Base-by-base conservation (phyloP, 2,329 filamentous ascomycete species). In the Bipolaris zeicola region DNA sequence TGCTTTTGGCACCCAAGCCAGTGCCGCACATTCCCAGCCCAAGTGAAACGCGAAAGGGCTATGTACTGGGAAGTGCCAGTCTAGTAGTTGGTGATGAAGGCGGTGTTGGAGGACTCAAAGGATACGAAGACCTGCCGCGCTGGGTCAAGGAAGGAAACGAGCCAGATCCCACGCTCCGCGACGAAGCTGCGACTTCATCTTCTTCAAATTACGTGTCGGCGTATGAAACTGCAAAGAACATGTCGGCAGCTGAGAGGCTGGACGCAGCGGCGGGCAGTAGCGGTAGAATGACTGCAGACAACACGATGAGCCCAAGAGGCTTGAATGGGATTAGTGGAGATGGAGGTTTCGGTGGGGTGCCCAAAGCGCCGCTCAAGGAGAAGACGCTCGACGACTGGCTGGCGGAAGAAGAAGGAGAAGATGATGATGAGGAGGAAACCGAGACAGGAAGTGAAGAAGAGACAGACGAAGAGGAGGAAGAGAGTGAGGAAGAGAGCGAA, bases 361-460 rank as follows among this genome's bases (percentile, higher is more conserved):
- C 48, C 33, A 69, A 62, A 49, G 57, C 57, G 31, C 65, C 54
- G 38, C 59, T 61, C 46, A 87, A 87, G 49, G 86, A 86, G 38
- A 96, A 96, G 83, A 91, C 89, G 18, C 79, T 99, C 60, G 92
- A 98, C 78, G 92, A 96, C 73, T 98, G 95, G 93, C 81, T 98
- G 54, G 92, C 89, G 4, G 82, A 84, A 20, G 63, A 65, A 18
- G 92, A 89, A 6, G 82, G 83, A 22, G 63, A 64, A 16, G 26
- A 71, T 49, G 77, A 71, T 49, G 77, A 78, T 1, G 79, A 68
- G 3, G 68, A 41, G 46, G 78, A 78, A 1, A 78, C 80, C 33
- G 78, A 78, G 51, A 76, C 83, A 6, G 83, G 85, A 37, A 83
- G 83, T n/a, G 87, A 86, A 37, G 85, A 88, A 18, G 87, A 86